A percentile compares a stretch with the other conserved stretches of the same genome.
Conservation (phyloP, 2,329 filamentous ascomycete genomes). For the Verruconis gallopava region DNA sequence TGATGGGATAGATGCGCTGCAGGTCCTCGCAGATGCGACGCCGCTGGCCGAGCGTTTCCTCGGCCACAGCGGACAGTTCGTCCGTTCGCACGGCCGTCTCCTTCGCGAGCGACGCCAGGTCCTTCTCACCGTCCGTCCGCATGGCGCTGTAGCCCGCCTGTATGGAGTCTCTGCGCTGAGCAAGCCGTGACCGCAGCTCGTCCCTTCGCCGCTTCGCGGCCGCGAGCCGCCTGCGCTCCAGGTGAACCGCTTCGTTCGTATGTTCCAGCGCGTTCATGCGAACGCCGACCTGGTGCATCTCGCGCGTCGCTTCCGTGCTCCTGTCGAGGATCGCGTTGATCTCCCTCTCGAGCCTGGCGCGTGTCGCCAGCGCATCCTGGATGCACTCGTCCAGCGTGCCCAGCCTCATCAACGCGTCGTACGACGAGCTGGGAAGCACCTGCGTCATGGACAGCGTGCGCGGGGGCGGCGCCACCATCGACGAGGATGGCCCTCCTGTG, state of each 20-base stretch:
- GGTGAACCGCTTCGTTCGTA: conserved; percentile 40
- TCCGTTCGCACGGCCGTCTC: conserved; percentile 38
- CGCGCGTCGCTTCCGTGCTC: conserved; percentile 25
- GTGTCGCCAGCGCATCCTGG: conserved; percentile 72
- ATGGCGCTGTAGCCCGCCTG: conserved; percentile 46
- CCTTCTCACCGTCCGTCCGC: conserved; percentile 38
- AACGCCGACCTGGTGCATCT: conserved; percentile 20
- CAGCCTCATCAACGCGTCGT: conserved; percentile 76
- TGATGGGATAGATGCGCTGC: conserved; percentile 65
- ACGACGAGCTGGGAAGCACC: conserved; percentile 59
- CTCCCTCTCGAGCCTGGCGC: conserved; percentile 60
- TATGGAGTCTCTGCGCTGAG: conserved; percentile 55
- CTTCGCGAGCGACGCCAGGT: conserved; percentile 9
- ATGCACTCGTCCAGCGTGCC: conserved; percentile 83
- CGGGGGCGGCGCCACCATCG: conserved; percentile 21
- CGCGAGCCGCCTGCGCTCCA: conserved; percentile 54
- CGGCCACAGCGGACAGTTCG: conserved; percentile 43
- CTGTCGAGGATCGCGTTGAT: conserved; percentile 45
- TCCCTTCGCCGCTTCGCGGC: conserved; percentile 49
- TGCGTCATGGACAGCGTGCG: conserved; percentile 12
- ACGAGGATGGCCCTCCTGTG: conserved; percentile 15
- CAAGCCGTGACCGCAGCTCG: conserved; percentile 55
- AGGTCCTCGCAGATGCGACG: conserved; percentile 81
- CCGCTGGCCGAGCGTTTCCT: conserved; percentile 70
- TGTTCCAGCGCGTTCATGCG: conserved; percentile 26